Base-by-base conservation (phyloP, 148 eudicot species). In the Chenopodium berlandieri region DNA sequence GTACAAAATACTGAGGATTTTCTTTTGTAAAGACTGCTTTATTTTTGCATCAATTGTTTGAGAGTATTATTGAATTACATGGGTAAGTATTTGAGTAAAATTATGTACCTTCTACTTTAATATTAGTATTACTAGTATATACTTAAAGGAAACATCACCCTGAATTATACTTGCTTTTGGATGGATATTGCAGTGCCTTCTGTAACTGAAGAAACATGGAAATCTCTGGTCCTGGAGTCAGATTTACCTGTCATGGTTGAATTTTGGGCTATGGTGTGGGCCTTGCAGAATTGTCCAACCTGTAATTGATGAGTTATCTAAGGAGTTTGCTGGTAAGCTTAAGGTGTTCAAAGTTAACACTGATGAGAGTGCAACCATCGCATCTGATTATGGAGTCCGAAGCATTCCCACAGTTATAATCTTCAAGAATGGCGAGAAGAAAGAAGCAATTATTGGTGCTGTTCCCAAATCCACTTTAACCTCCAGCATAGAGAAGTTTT, bases 241-340 rank as follows among this genome's bases (percentile, higher is more conserved):
- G 87, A 86, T 46, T 48, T 78, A 25, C 90, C 95, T 1, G 97
- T 91, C 52, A 86, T 93, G 75, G 95, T 95, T 60, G 99, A 92
- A 75, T 95, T 95, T 86, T 95, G 98, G 99, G 99, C 99, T 76
- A 69, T 95, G 97, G 99, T 95, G 99, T 73, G 97, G 97, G 37
- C 99, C 98, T 17, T 95, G 99, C 85, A 93, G 95, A 68, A 92
- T 95, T 88, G 91, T 95, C 81, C 88, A 89, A 81, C 97, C 99
- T 4, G 79, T 92, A 23, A 86, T 95, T 9, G 91, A 95, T 56
- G 96, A 95, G 77, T 77, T 95, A 76, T 92, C 99, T n/a, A 89
- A 86, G 85, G 81, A 92, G 54, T 94, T 86, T 76, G 83, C 86
- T 16, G 99, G 93, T 25, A 94, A 92, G 84, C 91, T 95, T 82